Percentiles rank a stretch among this genome's conserved stretches.
These are phyloP conservation scores for Crotalaria pallida DNA, from an alignment of 306 rosid species.

Conservation along the genomic window DNA sequence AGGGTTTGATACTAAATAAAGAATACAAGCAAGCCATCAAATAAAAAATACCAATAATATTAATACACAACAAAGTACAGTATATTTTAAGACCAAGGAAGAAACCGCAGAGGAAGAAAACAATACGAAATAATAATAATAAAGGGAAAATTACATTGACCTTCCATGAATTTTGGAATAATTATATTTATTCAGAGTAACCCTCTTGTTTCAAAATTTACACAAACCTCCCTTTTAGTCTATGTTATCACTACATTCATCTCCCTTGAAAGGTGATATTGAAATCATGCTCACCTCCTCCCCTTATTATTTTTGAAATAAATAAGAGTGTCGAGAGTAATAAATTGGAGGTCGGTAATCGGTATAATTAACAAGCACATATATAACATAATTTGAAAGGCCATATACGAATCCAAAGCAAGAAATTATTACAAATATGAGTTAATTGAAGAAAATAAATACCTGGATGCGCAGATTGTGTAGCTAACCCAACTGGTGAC, in stretches of 20 bases:
- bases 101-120: background rate
- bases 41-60: background rate
- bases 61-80: too few species aligned
- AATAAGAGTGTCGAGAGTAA: too few species aligned
- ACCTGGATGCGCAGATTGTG: conserved; percentile 95
- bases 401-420: background rate
- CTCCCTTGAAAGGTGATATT: too few species aligned
- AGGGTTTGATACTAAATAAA: background rate
- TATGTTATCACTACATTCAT: too few species aligned
- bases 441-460: conserved; percentile 4
- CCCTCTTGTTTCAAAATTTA: too few species aligned
- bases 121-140: background rate
- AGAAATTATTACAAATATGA: background rate
- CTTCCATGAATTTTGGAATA: too few species aligned
- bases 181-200: too few species aligned
- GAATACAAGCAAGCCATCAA: background rate
- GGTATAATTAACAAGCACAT: background rate
- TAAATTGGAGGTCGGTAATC: too few species aligned
- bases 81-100: background rate
- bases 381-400: background rate
- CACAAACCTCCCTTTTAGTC: too few species aligned
- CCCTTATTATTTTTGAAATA: too few species aligned
- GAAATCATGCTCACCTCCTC: too few species aligned
- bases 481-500: conserved; percentile 61
- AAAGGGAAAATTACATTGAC: too few species aligned